phyloP scores from a whole-genome alignment of 1,284 basidiomycete species.

The Irpex rosettiformis region DNA sequence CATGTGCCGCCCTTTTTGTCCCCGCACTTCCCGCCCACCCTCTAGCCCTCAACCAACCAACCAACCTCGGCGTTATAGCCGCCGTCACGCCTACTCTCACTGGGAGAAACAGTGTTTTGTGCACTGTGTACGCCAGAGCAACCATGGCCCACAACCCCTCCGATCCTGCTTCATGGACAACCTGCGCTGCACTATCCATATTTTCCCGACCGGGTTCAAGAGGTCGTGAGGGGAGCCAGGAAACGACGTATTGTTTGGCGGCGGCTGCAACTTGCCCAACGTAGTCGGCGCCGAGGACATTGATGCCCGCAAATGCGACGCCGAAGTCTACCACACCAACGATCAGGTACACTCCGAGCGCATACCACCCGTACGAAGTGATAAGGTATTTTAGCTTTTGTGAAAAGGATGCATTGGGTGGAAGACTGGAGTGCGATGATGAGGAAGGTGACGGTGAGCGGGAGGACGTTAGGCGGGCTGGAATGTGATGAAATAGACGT shows the following conservation, averaged over 20 bases:
- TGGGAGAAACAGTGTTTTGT: constrained; percentile 94
- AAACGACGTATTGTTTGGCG: constrained; percentile 49
- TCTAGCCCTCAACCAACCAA: constrained; percentile 68
- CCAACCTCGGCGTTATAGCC: constrained; percentile 81
- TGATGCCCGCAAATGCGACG: constrained; percentile 81
- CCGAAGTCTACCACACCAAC: constrained; percentile 76
- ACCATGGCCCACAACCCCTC: constrained; percentile 89
- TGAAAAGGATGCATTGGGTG: constrained; percentile 53
- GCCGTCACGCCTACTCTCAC: constrained; percentile 88
- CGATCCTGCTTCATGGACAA: constrained; percentile 36
- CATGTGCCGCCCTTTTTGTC: constrained; percentile 58
- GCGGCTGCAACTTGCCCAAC: constrained; percentile 68
- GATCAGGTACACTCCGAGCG: constrained; percentile 80
- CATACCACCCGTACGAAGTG: constrained; percentile 91
- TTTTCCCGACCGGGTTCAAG: constrained; percentile 65
- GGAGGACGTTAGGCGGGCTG: constrained; percentile 37
- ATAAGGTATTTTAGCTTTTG: constrained; percentile 84
- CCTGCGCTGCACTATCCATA: constrained; percentile 34
- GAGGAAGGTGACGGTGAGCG: constrained; percentile 21
- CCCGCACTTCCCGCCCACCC: constrained; percentile 78
- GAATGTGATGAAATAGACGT: constrained; percentile 48
- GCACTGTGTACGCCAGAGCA: constrained; percentile 90
- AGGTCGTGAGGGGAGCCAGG: constrained; percentile 45
- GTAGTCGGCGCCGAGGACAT: constrained; percentile 87
- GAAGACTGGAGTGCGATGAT: constrained; percentile 24